Evolutionary conservation across 2,329 filamentous ascomycete species (phyloP), one percentile per base, ranked within the genome.

Genomic region (Scedosporium minutisporum): DNA sequence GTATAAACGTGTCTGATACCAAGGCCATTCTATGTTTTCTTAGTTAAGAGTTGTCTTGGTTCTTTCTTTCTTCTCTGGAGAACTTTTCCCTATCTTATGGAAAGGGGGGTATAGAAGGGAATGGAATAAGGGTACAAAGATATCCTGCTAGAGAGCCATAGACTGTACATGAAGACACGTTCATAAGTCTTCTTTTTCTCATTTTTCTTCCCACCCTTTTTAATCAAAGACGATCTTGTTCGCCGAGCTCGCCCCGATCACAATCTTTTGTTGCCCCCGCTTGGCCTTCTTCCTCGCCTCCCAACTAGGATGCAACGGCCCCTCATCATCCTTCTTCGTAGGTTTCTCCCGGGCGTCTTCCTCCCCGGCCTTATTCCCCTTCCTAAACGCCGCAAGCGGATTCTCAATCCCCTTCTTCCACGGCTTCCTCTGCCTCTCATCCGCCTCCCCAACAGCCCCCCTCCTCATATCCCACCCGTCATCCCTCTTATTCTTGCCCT

Each of bases 261-360:
- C 69, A 70, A 85, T 87, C 23, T 75, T 73, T 23, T 78, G 79
- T 57, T 80, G 77, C 67, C 33, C 33, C 33, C 85, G 82, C 72
- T 87, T 86, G 1, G 81, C 81, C 72, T 82, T 82, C 73, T 84
- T 85, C 66, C 78, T 82, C 63, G 85, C 85, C 66, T 82, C 82
- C 86, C 86, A 88, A 68, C 82, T 86, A 1, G 85, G 82, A 76
- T 89, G 87, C 67, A 89, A 71, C 3, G 79, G 67, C 0, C 83
- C 82, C 6, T 82, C 78, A 57, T 83, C 80, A 63, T 79, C 77
- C 67, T 75, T 80, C 63, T 75, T 72, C 23, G 71, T 67, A 4
- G 69, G 68, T 58, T 67, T 70, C 18, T 68, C 65, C 57, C 62
- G 62, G 51, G 65, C 62, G 57, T 65, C 65, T 9, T 83, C 80